A percentile compares a stretch with the other conserved stretches of the same genome.
Evolutionary conservation across 2,329 filamentous ascomycete species (phyloP).

Genomic region (Albophoma yamanashiensis): DNA sequence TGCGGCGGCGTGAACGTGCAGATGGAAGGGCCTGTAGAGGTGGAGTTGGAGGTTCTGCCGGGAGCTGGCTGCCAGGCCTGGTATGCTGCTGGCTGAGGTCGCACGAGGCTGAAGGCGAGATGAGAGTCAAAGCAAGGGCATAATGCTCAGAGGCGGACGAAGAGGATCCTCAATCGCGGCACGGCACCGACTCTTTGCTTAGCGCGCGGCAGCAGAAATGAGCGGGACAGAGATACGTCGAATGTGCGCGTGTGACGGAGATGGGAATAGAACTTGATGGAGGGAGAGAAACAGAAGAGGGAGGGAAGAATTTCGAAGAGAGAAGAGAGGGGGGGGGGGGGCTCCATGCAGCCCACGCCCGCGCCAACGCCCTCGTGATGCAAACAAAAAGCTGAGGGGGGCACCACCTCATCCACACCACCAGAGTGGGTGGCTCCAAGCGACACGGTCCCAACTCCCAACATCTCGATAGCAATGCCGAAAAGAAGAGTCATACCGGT

Average conservation of each 20-base stretch:
- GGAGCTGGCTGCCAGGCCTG: background rate
- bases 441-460: background rate
- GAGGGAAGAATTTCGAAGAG: no score
- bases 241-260: background rate
- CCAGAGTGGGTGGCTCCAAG: background rate
- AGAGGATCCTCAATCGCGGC: background rate
- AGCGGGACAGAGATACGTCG: background rate
- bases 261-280: background rate
- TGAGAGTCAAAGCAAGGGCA: background rate
- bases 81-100: background rate
- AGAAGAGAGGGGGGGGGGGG: conserved; percentile 4
- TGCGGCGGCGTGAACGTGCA: background rate
- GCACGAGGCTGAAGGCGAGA: background rate
- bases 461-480: background rate
- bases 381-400: background rate
- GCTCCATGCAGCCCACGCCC: background rate
- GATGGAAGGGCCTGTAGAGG: background rate
- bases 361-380: conserved; percentile 3
- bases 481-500: no score
- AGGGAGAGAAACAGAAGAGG: background rate
- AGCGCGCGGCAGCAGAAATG: background rate
- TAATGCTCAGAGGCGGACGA: background rate
- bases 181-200: background rate
- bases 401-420: background rate
- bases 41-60: background rate